phyloP scores from a whole-genome alignment of 2,329 filamentous ascomycete genomes.

The Penicillium sp. region DNA sequence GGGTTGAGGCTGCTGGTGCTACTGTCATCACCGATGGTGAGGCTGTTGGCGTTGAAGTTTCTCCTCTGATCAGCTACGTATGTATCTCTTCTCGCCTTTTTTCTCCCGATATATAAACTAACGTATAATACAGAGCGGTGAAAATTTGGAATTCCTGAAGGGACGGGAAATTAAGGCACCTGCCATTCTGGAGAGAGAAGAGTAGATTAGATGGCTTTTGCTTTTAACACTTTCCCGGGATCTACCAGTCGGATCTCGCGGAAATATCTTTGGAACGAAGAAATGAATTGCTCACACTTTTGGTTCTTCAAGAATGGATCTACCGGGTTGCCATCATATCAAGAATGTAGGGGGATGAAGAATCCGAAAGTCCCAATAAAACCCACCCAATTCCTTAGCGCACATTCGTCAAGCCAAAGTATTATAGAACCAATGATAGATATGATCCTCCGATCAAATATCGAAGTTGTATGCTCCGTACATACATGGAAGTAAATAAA shows the following conservation, averaged over 20 bases:
- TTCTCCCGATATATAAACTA: conserved; percentile 1
- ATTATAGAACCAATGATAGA: neutral
- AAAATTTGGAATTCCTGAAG: conserved; percentile 62
- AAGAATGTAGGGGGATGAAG: conserved; percentile 18
- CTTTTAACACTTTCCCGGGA: neutral
- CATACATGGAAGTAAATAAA: neutral
- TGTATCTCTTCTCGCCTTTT: conserved; percentile 46
- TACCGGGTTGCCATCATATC: neutral
- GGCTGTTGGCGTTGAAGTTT: conserved; percentile 76
- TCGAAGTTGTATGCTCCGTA: too few relatives aligned
- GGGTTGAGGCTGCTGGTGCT: conserved; percentile 77
- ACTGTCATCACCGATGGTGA: conserved; percentile 65
- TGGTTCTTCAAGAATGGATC: conserved; percentile 14
- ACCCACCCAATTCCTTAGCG: too few relatives aligned
- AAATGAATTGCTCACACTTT: conserved; percentile 22
- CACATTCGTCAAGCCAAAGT: neutral
- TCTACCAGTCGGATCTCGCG: conserved; percentile 5
- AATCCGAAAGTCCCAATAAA: neutral
- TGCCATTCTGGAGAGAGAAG: conserved; percentile 62
- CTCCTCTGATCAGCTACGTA: conserved; percentile 92
- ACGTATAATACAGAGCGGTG: conserved; percentile 53
- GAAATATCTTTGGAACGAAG: conserved; percentile 18
- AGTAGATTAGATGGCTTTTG: conserved; percentile 27
- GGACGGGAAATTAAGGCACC: conserved; percentile 61
- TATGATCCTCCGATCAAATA: too few relatives aligned